Percentiles rank a stretch among this genome's conserved stretches.
Evolutionary conservation across 768 basidiomycete genomes (phyloP).

Genomic region (Mycena metata): DNA sequence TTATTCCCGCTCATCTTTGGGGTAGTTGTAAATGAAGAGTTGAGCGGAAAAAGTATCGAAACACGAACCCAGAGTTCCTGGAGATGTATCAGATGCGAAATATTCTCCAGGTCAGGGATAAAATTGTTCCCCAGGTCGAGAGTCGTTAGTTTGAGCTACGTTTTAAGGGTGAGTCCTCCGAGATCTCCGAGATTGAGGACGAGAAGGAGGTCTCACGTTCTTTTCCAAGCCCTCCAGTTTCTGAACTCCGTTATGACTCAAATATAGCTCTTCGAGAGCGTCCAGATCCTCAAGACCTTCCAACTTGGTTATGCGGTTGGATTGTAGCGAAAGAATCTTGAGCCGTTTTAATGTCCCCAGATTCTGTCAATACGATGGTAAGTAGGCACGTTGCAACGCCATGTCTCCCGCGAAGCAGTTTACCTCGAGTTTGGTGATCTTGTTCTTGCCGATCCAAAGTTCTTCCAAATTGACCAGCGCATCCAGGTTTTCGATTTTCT

Average conservation of each 20-base stretch:
- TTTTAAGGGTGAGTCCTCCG: neutral
- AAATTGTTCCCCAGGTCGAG: constrained; percentile 92
- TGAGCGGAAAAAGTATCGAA: neutral
- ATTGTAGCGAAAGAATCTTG: constrained; percentile 90
- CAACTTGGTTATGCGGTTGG: constrained; percentile 91
- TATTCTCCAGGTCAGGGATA: constrained; percentile 81
- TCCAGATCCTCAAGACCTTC: constrained; percentile 83
- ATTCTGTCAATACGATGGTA: constrained; percentile 61
- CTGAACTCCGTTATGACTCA: constrained; percentile 93
- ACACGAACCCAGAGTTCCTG: constrained; percentile 93
- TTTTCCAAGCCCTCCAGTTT: constrained; percentile 87
- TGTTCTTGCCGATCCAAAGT: constrained; percentile 98
- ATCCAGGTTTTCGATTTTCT: constrained; percentile 93
- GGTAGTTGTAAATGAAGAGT: constrained; percentile 1
- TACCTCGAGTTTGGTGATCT: constrained; percentile 90
- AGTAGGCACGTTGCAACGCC: neutral
- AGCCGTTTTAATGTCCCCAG: constrained; percentile 78
- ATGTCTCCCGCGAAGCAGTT: constrained; percentile 5
- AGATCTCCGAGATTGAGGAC: neutral
- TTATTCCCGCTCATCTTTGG: constrained; percentile 90
- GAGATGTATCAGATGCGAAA: constrained; percentile 81
- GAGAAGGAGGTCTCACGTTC: constrained; percentile 68
- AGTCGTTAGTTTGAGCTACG: constrained; percentile 77
- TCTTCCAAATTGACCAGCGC: constrained; percentile 87
- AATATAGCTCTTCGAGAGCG: constrained; percentile 88